phyloP scores from a whole-genome alignment of 2,329 filamentous ascomycete genomes.

The Fusarium sp. region DNA sequence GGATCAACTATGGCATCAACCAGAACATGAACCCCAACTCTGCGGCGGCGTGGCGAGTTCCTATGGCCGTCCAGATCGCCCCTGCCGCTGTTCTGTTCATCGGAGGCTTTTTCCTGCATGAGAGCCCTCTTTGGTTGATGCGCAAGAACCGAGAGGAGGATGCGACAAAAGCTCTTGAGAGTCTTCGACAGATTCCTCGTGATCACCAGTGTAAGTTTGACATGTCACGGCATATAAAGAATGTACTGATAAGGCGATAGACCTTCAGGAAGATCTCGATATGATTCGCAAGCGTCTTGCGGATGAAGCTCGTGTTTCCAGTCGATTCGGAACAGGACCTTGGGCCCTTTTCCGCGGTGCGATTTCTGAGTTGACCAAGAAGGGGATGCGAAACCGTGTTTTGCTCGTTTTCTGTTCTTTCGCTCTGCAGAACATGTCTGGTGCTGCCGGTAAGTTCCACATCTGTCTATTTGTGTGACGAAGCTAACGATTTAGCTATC shows the following conservation, averaged over 20 bases:
- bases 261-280: conserved; percentile 62
- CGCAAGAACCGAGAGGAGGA: conserved; percentile 51
- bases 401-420: conserved; percentile 55
- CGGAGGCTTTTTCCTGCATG: conserved; percentile 60
- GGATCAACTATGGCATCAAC: conserved; percentile 61
- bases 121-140: conserved; percentile 57
- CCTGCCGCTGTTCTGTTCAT: conserved; percentile 59
- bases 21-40: conserved; percentile 52
- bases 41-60: conserved; percentile 60
- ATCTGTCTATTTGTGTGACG: rapidly evolving
- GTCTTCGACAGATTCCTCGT: conserved; percentile 59
- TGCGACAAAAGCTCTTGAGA: conserved; percentile 50
- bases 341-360: conserved; percentile 54
- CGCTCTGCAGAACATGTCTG: conserved; percentile 56
- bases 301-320: conserved; percentile 52
- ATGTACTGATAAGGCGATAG: conserved; percentile 33
- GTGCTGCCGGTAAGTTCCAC: conserved; percentile 51
- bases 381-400: conserved; percentile 58
- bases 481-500: conserved; percentile 49
- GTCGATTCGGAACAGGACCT: conserved; percentile 50
- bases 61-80: conserved; percentile 61
- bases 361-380: conserved; percentile 52
- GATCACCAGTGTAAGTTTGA: conserved; percentile 51
- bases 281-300: conserved; percentile 57
- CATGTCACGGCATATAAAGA: rapidly evolving